Conservation (phyloP, 2,329 filamentous ascomycete species). For the Ascocoryne sarcoides region DNA sequence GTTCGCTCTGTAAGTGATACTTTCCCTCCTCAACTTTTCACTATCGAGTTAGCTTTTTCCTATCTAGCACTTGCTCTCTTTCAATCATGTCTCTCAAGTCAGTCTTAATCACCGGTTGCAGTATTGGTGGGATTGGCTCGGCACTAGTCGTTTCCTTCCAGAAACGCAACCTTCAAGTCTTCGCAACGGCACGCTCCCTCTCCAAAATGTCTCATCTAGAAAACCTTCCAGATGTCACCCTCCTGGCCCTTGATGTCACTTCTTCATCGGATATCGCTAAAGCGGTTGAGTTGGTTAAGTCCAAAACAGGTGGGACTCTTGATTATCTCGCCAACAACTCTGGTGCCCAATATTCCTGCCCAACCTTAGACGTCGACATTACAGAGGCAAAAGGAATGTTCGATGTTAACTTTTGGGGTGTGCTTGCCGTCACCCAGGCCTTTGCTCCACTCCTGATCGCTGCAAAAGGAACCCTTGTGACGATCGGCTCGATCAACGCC, state of each 20-base stretch:
- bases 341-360: constrained; percentile 17
- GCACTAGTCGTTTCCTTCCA: constrained; percentile 31
- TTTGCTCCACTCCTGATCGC: constrained; percentile 28
- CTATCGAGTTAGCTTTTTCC: no score
- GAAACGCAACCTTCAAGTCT: constrained; percentile 30
- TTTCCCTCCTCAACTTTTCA: no score
- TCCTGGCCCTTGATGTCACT: constrained; percentile 35
- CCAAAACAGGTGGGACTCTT: constrained; percentile 11
- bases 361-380: constrained; percentile 27
- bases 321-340: constrained; percentile 15
- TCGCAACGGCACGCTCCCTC: constrained; percentile 33
- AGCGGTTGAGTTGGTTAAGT: constrained; percentile 21
- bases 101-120: constrained; percentile 5
- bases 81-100: background rate
- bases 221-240: constrained; percentile 26
- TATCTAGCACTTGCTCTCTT: no score
- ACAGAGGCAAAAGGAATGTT: constrained; percentile 27
- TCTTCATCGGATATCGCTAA: constrained; percentile 28
- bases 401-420: constrained; percentile 35
- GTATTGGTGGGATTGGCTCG: constrained; percentile 6
- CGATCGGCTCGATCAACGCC: constrained; percentile 36
- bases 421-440: constrained; percentile 35
- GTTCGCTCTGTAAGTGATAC: no score
- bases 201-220: constrained; percentile 27
- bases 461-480: constrained; percentile 20